Evolutionary conservation across 2,329 filamentous ascomycete species (phyloP).

Genomic region (Aureobasidium sp.): DNA sequence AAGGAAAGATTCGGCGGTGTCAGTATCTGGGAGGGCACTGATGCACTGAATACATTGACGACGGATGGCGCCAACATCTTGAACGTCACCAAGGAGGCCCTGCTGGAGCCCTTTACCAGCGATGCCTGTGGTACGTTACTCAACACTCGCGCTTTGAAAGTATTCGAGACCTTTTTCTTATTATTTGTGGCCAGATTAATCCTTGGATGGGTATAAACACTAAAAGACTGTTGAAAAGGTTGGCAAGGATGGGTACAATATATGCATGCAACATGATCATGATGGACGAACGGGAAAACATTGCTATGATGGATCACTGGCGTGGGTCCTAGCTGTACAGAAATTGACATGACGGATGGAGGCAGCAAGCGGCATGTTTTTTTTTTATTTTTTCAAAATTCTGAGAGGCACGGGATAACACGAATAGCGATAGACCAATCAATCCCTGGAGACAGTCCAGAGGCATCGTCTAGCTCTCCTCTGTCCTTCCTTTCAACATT

Average conservation of each 20-base stretch:
- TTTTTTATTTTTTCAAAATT: background rate
- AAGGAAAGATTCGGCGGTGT: constrained; percentile 1
- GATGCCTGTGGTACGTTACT: constrained; percentile 8
- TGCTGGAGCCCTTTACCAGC: constrained; percentile 4
- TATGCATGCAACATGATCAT: background rate
- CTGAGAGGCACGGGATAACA: background rate
- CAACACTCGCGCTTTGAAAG: background rate
- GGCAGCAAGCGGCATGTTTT: background rate
- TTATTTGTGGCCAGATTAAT: constrained; percentile 6
- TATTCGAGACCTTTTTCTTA: background rate
- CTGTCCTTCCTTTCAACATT: background rate
- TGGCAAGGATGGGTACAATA: background rate
- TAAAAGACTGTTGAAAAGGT: background rate
- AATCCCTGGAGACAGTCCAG: background rate
- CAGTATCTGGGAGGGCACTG: constrained; percentile 8
- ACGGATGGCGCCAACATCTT: background rate
- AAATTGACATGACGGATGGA: background rate
- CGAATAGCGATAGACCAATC: background rate
- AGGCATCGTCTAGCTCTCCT: background rate
- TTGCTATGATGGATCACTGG: background rate
- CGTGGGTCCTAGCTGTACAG: background rate
- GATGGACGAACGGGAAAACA: background rate
- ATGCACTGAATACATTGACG: background rate
- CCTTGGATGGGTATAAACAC: background rate
- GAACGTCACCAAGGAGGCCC: constrained; percentile 3